phyloP scores from a whole-genome alignment of 768 basidiomycete genomes.

The Cubamyces lactineus region DNA sequence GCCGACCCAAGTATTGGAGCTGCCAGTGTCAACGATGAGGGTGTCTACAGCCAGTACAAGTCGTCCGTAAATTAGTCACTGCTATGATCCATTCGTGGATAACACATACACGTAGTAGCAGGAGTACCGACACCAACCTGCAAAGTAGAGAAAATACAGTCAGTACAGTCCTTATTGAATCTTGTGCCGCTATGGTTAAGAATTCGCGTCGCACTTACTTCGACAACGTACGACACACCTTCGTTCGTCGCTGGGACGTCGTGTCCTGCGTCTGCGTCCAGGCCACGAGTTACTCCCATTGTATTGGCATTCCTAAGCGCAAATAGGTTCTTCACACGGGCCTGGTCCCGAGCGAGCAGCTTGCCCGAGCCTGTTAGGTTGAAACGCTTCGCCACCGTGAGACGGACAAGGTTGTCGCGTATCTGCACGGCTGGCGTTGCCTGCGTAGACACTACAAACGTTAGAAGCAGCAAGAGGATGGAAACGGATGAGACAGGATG shows the following conservation, averaged over 20 bases:
- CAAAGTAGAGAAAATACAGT: background rate
- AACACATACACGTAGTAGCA: conserved; percentile 26
- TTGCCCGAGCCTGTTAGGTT: conserved; percentile 54
- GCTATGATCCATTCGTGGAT: background rate
- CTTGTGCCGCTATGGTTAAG: background rate
- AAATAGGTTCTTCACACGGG: conserved; percentile 50
- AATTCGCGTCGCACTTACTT: conserved; percentile 18
- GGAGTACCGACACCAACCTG: conserved; percentile 34
- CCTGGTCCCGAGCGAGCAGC: conserved; percentile 53
- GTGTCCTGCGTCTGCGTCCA: conserved; percentile 18
- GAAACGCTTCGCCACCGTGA: conserved; percentile 59
- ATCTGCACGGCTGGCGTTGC: conserved; percentile 25
- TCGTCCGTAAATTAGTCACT: background rate
- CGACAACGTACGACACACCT: conserved; percentile 42
- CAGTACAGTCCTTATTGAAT: background rate
- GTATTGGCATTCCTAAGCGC: conserved; percentile 41
- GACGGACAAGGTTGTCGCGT: conserved; percentile 34
- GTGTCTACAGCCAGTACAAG: conserved; percentile 4
- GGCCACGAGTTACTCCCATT: conserved; percentile 25
- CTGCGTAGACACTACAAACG: conserved; percentile 28
- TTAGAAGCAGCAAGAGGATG: conserved; percentile 29
- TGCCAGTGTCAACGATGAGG: conserved; percentile 31
- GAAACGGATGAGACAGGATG: conserved; percentile 27
- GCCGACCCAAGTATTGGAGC: conserved; percentile 34
- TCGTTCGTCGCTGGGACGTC: conserved; percentile 48